phyloP scores from a whole-genome alignment of 352 stramenopile genomes.

The Blastocystis sp. region DNA sequence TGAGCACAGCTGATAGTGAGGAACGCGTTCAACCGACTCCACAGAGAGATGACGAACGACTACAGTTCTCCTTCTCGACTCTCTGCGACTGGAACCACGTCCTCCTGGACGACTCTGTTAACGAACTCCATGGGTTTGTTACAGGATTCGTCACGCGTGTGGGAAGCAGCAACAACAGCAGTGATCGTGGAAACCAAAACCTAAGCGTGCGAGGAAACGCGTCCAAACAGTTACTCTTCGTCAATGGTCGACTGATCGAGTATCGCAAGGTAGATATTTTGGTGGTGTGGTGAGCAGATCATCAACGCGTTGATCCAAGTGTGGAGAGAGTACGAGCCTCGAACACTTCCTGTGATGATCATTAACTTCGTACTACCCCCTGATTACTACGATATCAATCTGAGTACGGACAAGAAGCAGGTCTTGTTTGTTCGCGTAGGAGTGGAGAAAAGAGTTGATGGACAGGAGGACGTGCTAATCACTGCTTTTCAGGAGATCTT shows the following conservation, averaged over 20 bases:
- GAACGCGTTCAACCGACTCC: background rate
- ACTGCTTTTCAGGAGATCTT: conserved; percentile 61
- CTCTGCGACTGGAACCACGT: background rate
- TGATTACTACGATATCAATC: conserved; percentile 87
- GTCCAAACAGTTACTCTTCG: conserved; percentile 82
- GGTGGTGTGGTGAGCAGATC: background rate
- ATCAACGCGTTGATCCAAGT: conserved; percentile 69
- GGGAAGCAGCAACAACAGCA: conserved; percentile 9
- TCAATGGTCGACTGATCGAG: conserved; percentile 81
- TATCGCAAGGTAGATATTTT: conserved; percentile 4
- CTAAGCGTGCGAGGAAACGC: conserved; percentile 74
- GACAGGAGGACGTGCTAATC: conserved; percentile 66
- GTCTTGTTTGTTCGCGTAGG: conserved; percentile 71
- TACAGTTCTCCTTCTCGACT: background rate
- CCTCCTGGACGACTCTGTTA: background rate
- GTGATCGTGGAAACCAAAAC: conserved; percentile 32
- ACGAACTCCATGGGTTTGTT: conserved; percentile 16
- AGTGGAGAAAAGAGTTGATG: background rate
- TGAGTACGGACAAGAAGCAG: conserved; percentile 91
- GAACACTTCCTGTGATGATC: conserved; percentile 86
- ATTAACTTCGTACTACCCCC: conserved; percentile 81
- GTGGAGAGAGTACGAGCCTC: conserved; percentile 81
- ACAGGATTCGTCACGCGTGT: conserved; percentile 2
- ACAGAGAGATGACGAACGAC: background rate
- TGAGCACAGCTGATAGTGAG: background rate